A percentile compares a stretch with the other conserved stretches of the same genome.
phyloP scores from a whole-genome alignment of 805 yeast species.

The Kodamaea sagamina region DNA sequence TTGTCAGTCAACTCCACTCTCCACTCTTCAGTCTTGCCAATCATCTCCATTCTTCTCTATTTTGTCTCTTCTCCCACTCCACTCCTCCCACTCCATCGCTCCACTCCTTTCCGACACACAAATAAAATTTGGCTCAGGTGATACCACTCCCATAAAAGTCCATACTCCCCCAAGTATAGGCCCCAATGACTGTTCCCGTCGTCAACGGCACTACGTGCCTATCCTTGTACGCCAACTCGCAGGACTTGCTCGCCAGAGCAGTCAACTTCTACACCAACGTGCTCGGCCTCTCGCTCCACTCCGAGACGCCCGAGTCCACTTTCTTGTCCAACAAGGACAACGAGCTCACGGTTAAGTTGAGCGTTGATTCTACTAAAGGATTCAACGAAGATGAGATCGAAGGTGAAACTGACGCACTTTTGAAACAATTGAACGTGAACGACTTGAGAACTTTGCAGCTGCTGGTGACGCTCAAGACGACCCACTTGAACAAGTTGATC shows the following conservation, averaged over 20 bases:
- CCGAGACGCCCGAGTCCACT: slow-evolving; percentile 20
- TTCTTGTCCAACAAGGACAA: slow-evolving; percentile 27
- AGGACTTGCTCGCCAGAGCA: slow-evolving; percentile 45
- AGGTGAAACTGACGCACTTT: slow-evolving; percentile 15
- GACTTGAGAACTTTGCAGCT: slow-evolving; percentile 56
- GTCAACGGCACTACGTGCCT: slow-evolving; percentile 60
- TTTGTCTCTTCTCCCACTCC: neutral
- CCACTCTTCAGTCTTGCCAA: neutral
- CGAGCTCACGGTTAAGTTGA: slow-evolving; percentile 24
- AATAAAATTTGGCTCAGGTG: slow-evolving; percentile 9
- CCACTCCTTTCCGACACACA: slow-evolving; percentile 5
- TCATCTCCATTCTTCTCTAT: neutral
- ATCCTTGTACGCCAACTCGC: slow-evolving; percentile 53
- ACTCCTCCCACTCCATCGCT: slow-evolving; percentile 3
- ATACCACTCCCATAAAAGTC: slow-evolving; percentile 5
- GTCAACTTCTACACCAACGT: slow-evolving; percentile 55
- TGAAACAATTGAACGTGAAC: slow-evolving; percentile 20
- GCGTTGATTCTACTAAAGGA: slow-evolving; percentile 19
- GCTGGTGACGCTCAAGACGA: slow-evolving; percentile 48
- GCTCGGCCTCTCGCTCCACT: slow-evolving; percentile 28
- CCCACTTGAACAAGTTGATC: slow-evolving; percentile 41
- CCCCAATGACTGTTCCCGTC: slow-evolving; percentile 32
- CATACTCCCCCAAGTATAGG: neutral
- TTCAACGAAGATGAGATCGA: slow-evolving; percentile 22
- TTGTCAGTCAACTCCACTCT: too few species aligned